Evolutionary conservation across 192 early-diverging fungal genomes (phyloP).

Genomic region (Gigaspora rosea): DNA sequence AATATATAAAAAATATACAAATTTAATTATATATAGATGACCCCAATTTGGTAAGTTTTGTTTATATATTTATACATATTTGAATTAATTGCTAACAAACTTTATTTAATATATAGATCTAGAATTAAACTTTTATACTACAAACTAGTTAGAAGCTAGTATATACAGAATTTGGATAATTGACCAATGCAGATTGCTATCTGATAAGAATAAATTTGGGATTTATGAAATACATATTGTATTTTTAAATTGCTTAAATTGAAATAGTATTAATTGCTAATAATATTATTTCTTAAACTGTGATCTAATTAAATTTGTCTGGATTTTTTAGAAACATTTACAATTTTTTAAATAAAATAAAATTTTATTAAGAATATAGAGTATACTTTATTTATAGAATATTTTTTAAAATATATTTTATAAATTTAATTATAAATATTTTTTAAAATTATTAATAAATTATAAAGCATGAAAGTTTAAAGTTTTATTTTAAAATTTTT

Average conservation of each 20-base stretch:
- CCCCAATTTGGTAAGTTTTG: conserved; percentile 17
- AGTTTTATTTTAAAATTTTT: no score
- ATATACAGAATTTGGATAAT: conserved; percentile 23
- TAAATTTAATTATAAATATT: no score
- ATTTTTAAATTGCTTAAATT: conserved; percentile 20
- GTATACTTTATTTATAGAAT: no score
- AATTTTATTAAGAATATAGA: no score
- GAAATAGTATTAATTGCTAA: not conserved
- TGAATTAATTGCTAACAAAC: not conserved
- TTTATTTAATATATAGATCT: conserved; percentile 13
- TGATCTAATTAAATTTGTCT: no score
- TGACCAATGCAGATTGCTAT: conserved; percentile 1
- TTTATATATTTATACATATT: not conserved
- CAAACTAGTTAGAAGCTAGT: not conserved
- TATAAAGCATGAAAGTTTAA: no score
- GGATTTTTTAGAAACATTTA: no score
- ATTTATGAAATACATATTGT: not conserved
- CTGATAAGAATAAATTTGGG: not conserved
- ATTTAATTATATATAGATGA: not conserved
- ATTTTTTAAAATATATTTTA: no score
- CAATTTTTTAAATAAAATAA: no score
- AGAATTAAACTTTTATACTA: conserved; percentile 13
- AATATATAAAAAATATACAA: not conserved
- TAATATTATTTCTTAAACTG: no score
- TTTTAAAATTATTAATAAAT: no score